Conservation (phyloP, 2,329 filamentous ascomycete genomes). For the Sclerotinia nivalis region DNA sequence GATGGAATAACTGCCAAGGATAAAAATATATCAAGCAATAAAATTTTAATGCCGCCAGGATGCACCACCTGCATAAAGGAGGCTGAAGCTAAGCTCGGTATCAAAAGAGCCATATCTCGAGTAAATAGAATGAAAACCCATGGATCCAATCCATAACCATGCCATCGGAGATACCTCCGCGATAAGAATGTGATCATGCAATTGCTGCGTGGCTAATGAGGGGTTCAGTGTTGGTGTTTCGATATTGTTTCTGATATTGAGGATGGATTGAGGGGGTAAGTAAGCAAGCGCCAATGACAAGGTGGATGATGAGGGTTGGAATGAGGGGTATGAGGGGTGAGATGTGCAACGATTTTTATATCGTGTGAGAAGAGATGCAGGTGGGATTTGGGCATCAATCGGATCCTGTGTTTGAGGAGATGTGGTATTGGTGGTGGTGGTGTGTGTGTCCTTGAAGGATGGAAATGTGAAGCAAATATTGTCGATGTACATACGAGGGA, state of each 20-base stretch:
- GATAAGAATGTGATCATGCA: neutral
- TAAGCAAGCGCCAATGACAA: neutral
- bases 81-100: neutral
- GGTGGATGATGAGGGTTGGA: neutral
- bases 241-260: neutral
- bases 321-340: conserved; percentile 5
- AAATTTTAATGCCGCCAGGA: conserved; percentile 1
- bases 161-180: neutral
- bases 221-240: neutral
- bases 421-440: neutral
- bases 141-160: neutral
- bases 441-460: neutral
- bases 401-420: neutral
- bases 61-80: neutral
- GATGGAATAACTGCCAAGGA: neutral
- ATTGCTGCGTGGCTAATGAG: neutral
- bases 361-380: neutral
- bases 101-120: neutral
- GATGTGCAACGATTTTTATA: neutral
- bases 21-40: neutral
- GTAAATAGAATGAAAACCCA: neutral
- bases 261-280: neutral
- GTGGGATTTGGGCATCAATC: neutral
- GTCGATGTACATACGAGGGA: neutral
- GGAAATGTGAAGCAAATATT: too few relatives aligned